These are phyloP conservation scores for Ilyonectria destructans DNA, from an alignment of 2,329 filamentous ascomycete genomes.

Conservation along the genomic window DNA sequence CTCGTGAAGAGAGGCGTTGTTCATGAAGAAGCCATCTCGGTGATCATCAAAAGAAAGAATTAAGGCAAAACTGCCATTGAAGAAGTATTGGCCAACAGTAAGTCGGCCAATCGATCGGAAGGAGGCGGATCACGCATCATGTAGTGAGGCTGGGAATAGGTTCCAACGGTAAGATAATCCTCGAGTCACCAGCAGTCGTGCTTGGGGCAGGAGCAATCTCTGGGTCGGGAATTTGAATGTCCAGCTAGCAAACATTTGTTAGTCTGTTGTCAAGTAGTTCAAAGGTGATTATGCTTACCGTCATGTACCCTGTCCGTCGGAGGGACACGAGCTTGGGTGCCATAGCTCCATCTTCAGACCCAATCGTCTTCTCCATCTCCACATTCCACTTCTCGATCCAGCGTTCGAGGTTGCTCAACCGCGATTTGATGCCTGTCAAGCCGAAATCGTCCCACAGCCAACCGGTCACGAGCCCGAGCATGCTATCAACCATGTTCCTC, in stretches of 20 bases:
- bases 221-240: conserved; percentile 87
- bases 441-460: conserved; percentile 97
- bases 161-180: conserved; percentile 55
- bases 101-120: conserved; percentile 28
- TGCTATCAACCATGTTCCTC: conserved; percentile 84
- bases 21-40: conserved; percentile 47
- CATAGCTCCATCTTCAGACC: conserved; percentile 66
- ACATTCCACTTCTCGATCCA: conserved; percentile 93
- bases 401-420: conserved; percentile 79
- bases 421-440: conserved; percentile 81
- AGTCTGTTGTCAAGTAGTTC: conserved; percentile 18
- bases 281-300: conserved; percentile 64
- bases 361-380: conserved; percentile 73
- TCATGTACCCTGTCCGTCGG: conserved; percentile 90
- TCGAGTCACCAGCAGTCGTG: conserved; percentile 59
- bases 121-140: conserved; percentile 34
- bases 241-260: conserved; percentile 67
- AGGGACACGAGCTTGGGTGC: conserved; percentile 84
- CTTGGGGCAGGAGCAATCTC: conserved; percentile 74
- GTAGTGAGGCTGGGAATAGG: conserved; percentile 45
- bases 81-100: conserved; percentile 30
- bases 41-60: conserved; percentile 44
- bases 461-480: conserved; percentile 87
- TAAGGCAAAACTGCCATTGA: conserved; percentile 40
- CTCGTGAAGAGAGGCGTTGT: conserved; percentile 44